Base-by-base conservation (phyloP, 257 asterid genomes). In the Solanum pennellii region DNA sequence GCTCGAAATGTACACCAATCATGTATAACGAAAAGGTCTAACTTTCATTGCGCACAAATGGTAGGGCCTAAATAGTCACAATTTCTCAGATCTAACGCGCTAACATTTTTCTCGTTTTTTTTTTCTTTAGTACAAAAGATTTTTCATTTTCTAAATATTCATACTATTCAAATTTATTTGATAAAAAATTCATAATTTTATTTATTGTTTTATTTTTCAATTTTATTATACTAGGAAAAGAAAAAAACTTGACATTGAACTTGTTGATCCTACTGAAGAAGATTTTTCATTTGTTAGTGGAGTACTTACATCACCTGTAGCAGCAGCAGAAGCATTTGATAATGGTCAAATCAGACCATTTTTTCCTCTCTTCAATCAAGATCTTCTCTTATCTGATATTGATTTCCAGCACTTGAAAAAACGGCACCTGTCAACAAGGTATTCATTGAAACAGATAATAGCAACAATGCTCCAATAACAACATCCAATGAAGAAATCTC, bases 321-420 rank as follows among this genome's bases (percentile, higher is more conserved):
- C 93, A 42, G 96, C 96, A 39, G 96, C 92, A 83, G 96, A 92
- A 31, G 92, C 92, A 11, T 94, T 94, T 87, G 59, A 37, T 79
- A 65, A 89, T 77, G 97, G 97, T 12, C 90, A 89, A 66, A 94
- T 94, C 92, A 92, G 90, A 90, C 89, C 95, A 31, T 87, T 87
- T 15, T 94, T 90, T 45, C 94, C 98, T 5, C 65, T 93, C 31
- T 92, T 94, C 92, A 89, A 90, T 88, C 87, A 84, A 86, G 89
- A 89, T 83, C 87, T 89, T 62, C 59, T 89, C 83, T 18, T 69
- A 10, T 42, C 85, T 9, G 10, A 12, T 83, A 42, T 23, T 75
- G 86, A 85, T 45, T 76, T 15, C 0, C 68, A 89, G 9, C 85
- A 82, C 49, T 83, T 87, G 83, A 89, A 90, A 1, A 33, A 9